Evolutionary conservation across 78 protist genomes (phyloP).

Genomic region (slime mould (Dictyostelium discoideum)): DNA sequence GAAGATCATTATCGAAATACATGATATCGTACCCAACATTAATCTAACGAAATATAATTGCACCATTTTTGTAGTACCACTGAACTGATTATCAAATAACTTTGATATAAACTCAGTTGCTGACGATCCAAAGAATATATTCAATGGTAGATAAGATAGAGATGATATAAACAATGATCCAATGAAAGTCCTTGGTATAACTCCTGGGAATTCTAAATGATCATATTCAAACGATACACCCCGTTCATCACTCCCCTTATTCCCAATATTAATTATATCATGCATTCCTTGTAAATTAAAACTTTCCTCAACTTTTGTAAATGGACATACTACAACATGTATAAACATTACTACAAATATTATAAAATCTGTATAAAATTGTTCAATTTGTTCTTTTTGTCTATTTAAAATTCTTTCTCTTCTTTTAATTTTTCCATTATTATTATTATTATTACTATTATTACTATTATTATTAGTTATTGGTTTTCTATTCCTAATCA

Average conservation of each 20-base stretch:
- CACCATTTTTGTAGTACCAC: neutral
- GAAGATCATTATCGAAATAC: neutral
- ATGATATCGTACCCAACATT: conserved; percentile 27
- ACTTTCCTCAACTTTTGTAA: conserved; percentile 96
- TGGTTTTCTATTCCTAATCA: too few relatives aligned
- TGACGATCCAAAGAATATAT: neutral
- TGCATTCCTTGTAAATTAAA: conserved; percentile 96
- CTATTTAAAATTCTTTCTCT: neutral
- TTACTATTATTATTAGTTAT: neutral
- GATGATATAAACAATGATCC: conserved; percentile 85
- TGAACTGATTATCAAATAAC: neutral
- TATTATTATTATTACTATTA: neutral
- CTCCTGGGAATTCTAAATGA: conserved; percentile 94
- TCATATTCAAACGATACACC: conserved; percentile 80
- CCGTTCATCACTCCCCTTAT: neutral
- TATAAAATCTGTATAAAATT: neutral
- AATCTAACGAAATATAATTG: conserved; percentile 4
- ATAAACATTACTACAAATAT: conserved; percentile 1
- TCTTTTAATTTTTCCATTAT: neutral
- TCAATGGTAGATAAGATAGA: conserved; percentile 20
- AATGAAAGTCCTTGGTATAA: conserved; percentile 95
- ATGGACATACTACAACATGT: conserved; percentile 32
- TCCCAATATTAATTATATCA: conserved; percentile 85
- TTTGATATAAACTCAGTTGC: neutral
- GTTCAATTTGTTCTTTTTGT: neutral